Conservation (phyloP, 306 rosid species). For the Pyrus betulifolia region DNA sequence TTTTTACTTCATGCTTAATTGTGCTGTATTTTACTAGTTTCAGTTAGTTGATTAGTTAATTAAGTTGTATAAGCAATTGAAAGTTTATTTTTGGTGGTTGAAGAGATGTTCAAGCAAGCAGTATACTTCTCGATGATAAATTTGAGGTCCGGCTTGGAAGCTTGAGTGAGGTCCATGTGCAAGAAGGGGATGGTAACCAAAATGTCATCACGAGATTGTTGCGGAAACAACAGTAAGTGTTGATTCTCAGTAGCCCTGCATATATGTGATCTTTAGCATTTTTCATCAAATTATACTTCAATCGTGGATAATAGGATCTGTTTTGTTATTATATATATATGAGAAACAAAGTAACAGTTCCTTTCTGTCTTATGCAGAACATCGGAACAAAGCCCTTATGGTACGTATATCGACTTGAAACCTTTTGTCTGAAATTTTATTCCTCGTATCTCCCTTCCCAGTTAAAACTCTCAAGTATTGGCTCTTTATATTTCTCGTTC, state of each 20-base stretch:
- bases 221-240: conserved; percentile 71
- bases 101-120: conserved; percentile 93
- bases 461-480: not conserved
- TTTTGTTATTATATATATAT: not conserved
- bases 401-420: conserved; percentile 22
- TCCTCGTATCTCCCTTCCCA: not conserved
- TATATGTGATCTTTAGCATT: not conserved
- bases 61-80: conserved; percentile 6
- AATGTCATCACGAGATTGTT: conserved; percentile 56
- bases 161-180: conserved; percentile 63
- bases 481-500: not conserved
- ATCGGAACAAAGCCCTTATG: conserved; percentile 46
- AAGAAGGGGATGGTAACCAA: conserved; percentile 70
- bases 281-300: not conserved
- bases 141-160: conserved; percentile 97
- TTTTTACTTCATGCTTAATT: not conserved
- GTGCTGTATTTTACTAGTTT: not conserved
- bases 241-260: not conserved
- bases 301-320: not conserved
- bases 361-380: conserved; percentile 46
- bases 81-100: conserved; percentile 22
- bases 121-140: conserved; percentile 93
- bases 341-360: not conserved
- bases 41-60: not conserved
- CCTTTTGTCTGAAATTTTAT: not conserved